Base-by-base conservation (phyloP, 257 asterid species). In the Buddleja alternifolia region DNA sequence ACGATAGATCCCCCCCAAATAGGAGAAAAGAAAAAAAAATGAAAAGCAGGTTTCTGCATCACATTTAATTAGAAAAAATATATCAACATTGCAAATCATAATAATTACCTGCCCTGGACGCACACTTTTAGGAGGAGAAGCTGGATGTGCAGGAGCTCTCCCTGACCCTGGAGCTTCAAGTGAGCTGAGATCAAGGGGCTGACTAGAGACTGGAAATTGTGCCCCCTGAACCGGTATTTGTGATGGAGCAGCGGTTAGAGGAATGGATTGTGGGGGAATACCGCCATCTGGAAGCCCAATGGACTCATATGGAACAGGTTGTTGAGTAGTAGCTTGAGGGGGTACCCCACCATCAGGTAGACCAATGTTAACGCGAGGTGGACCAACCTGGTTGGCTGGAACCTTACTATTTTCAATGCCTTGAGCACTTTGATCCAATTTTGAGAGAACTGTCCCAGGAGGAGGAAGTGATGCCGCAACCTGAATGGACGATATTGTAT, bases 141-240 rank as follows among this genome's bases (percentile, higher is more conserved):
- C 80, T 9, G 97, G 73, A 25, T 75, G 91, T 42, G 86, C 85
- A 69, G 84, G 72, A 63, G 81, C 67, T 74, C 76, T 81, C 63
- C 85, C 78, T 39, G 95, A 78, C 53, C 97, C 97, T 17, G 94
- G 84, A 81, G 71, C 84, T 83, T 91, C 99, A 73, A 94, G 96
- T 68, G 97, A 81, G 79, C 99, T 91, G 81, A 94, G 97, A 80
- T 94, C 99, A 72, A 94, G 87, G 69, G 96, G 95, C 82, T 85
- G 97, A 61, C 74, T 75, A 53, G 90, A 75, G 58, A 70, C 74
- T 55, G 96, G 82, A 71, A 46, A 59, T 42, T 78, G 92, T 48
- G 79, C 67, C 76, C 45, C 70, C 68, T 63, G 95, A 65, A 61
- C 41, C 66, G 64, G 86, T 61, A 81, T 75, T 69, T 81, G 92